Evolutionary conservation across 768 basidiomycete genomes (phyloP).

Genomic region (Lentinula detonsa): DNA sequence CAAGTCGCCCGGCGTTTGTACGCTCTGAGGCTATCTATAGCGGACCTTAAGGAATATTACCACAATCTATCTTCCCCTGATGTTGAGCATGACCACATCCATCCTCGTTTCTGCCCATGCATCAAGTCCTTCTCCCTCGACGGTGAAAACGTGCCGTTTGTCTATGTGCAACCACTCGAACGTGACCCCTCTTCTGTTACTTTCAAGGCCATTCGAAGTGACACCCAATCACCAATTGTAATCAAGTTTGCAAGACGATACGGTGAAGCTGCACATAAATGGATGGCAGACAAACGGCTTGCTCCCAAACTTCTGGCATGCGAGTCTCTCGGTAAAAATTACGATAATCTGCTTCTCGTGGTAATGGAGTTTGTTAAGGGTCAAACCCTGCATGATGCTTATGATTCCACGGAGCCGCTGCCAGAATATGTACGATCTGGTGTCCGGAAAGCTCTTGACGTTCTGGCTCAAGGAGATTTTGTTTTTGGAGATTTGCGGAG

Average conservation of each 20-base stretch:
- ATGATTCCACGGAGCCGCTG: not conserved
- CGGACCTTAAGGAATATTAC: conserved; percentile 16
- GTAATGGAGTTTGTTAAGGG: conserved; percentile 24
- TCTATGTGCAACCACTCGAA: conserved; percentile 17
- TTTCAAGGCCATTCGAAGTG: conserved; percentile 13
- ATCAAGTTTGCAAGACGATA: conserved; percentile 29
- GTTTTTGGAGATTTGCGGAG: conserved; percentile 2
- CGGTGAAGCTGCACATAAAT: conserved; percentile 16
- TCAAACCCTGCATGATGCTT: not conserved
- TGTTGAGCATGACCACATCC: conserved; percentile 2
- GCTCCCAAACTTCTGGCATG: conserved; percentile 20
- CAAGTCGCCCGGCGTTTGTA: conserved; percentile 17
- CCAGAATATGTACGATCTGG: not conserved
- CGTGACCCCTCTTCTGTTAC: conserved; percentile 12
- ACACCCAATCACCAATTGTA: conserved; percentile 11
- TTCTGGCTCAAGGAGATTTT: not conserved
- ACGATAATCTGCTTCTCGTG: conserved; percentile 17
- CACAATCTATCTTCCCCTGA: conserved; percentile 2
- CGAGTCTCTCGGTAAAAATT: conserved; percentile 7
- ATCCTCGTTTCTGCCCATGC: conserved; percentile 18
- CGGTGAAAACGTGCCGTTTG: conserved; percentile 11
- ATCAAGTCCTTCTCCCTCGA: conserved; percentile 9
- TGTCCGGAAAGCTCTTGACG: not conserved
- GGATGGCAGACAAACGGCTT: conserved; percentile 14
- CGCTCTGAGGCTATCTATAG: conserved; percentile 16